These are phyloP conservation scores for Kalanchoe fedtschenkoi DNA, from an alignment of 164 flowering plant genomes.

Conservation along the genomic window DNA sequence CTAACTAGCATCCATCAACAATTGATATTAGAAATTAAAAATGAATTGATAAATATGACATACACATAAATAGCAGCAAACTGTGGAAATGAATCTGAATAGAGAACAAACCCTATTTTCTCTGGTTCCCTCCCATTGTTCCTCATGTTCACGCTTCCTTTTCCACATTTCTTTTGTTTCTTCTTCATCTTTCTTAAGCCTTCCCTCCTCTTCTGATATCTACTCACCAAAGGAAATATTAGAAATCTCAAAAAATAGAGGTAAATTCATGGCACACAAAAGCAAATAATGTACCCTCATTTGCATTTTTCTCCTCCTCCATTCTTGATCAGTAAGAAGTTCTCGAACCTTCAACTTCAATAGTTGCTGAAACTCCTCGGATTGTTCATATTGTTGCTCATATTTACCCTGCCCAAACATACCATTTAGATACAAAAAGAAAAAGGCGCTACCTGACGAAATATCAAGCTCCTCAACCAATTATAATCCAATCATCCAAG, in stretches of 20 bases:
- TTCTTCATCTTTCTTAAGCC: slow-evolving; percentile 94
- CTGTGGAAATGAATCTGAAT: neutral
- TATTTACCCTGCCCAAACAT: slow-evolving; percentile 56
- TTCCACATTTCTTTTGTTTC: slow-evolving; percentile 98
- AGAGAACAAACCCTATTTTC: slow-evolving; percentile 66
- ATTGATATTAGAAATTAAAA: too few species aligned
- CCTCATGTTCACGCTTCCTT: slow-evolving; percentile 95
- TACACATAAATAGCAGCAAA: too few species aligned
- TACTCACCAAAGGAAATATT: slow-evolving; percentile 12
- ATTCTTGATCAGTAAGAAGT: slow-evolving; percentile 87
- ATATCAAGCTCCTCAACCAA: neutral
- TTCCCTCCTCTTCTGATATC: slow-evolving; percentile 98
- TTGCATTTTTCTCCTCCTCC: slow-evolving; percentile 96
- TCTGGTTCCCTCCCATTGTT: slow-evolving; percentile 99
- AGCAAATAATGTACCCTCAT: slow-evolving; percentile 61
- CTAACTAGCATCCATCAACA: too few species aligned
- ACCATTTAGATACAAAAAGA: neutral
- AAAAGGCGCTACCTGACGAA: neutral
- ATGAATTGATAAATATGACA: too few species aligned
- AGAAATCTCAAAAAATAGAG: neutral
- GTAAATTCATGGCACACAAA: neutral
- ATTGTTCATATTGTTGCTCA: slow-evolving; percentile 68
- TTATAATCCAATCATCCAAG: neutral
- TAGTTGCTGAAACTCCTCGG: slow-evolving; percentile 81
- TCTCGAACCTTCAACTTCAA: slow-evolving; percentile 75